A percentile compares a stretch with the other conserved stretches of the same genome.
Evolutionary conservation across 2,329 filamentous ascomycete species (phyloP).

Genomic region (Aspergillus sp.): DNA sequence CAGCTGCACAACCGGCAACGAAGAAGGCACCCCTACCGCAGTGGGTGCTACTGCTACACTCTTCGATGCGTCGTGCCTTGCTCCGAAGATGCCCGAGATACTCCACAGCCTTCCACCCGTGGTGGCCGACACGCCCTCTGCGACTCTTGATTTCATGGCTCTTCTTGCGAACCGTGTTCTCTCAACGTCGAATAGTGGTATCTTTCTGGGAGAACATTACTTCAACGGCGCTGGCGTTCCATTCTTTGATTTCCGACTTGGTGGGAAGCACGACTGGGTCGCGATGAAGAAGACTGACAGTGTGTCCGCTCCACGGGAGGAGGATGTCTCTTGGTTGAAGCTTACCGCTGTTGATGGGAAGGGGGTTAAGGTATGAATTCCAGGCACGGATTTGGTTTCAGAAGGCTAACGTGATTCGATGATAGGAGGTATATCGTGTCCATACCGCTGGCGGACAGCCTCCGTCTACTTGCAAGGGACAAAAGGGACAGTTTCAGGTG

Average conservation of each 20-base stretch:
- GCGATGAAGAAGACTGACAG: constrained; percentile 24
- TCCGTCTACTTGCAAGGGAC: constrained; percentile 32
- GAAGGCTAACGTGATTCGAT: constrained; percentile 3
- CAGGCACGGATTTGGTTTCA: not conserved
- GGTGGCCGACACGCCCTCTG: constrained; percentile 19
- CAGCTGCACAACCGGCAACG: constrained; percentile 35
- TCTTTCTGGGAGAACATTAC: constrained; percentile 38
- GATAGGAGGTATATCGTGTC: constrained; percentile 42
- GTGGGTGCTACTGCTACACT: constrained; percentile 47
- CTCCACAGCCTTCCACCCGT: constrained; percentile 27
- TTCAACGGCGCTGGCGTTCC: constrained; percentile 27
- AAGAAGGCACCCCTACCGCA: constrained; percentile 30
- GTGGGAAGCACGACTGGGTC: constrained; percentile 25
- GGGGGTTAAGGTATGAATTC: constrained; percentile 28
- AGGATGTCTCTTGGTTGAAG: constrained; percentile 35
- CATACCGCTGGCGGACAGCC: constrained; percentile 35
- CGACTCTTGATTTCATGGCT: constrained; percentile 26
- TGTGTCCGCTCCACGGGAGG: constrained; percentile 23
- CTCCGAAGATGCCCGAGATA: constrained; percentile 21
- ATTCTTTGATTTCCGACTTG: constrained; percentile 30
- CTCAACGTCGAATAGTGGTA: constrained; percentile 9
- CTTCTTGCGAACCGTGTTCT: constrained; percentile 15
- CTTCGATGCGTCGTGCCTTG: constrained; percentile 43
- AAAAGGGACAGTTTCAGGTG: constrained; percentile 29
- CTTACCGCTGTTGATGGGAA: constrained; percentile 24